Percentiles rank a stretch among this genome's conserved stretches.
Conservation (phyloP, 2,329 filamentous ascomycete genomes). For the Huntiella savannae region DNA sequence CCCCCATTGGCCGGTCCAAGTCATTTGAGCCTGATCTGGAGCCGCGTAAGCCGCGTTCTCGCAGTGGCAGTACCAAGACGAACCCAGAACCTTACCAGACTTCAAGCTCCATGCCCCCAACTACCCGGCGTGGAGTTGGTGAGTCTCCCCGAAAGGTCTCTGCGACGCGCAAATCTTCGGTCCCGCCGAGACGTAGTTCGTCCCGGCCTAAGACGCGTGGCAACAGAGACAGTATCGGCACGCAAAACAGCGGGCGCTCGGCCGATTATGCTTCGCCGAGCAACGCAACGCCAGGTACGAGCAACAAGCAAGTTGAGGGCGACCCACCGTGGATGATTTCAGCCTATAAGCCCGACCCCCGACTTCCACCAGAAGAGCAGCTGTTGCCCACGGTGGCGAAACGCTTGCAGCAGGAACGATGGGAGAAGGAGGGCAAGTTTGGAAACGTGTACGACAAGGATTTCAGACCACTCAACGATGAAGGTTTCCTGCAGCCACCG, state of each 20-base stretch:
- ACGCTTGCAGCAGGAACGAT: constrained; percentile 80
- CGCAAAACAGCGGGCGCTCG: constrained; percentile 42
- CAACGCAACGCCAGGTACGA: constrained; percentile 13
- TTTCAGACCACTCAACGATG: constrained; percentile 63
- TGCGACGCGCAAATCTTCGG: constrained; percentile 26
- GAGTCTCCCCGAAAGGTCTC: constrained; percentile 9
- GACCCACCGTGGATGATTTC: constrained; percentile 90
- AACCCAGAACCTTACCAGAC: constrained; percentile 13
- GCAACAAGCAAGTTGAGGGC: constrained; percentile 60
- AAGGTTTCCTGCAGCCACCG: constrained; percentile 30
- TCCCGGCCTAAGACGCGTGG: constrained; percentile 14
- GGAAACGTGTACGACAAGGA: constrained; percentile 74
- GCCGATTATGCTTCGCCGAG: constrained; percentile 27
- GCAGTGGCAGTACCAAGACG: constrained; percentile 47
- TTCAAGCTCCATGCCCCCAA: constrained; percentile 5
- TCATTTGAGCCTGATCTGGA: constrained; percentile 18
- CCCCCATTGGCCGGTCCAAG: constrained; percentile 35
- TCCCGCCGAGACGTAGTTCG: constrained; percentile 22
- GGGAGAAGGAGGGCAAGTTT: constrained; percentile 79
- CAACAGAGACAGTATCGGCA: constrained; percentile 38
- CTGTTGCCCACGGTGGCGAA: constrained; percentile 86
- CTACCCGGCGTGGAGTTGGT: constrained; percentile 8
- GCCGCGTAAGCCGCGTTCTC: constrained; percentile 42
- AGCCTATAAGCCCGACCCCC: constrained; percentile 89
- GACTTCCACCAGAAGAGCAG: constrained; percentile 85